phyloP scores from a whole-genome alignment of 1,139 yeast species.

The Candida tetrigidarum region DNA sequence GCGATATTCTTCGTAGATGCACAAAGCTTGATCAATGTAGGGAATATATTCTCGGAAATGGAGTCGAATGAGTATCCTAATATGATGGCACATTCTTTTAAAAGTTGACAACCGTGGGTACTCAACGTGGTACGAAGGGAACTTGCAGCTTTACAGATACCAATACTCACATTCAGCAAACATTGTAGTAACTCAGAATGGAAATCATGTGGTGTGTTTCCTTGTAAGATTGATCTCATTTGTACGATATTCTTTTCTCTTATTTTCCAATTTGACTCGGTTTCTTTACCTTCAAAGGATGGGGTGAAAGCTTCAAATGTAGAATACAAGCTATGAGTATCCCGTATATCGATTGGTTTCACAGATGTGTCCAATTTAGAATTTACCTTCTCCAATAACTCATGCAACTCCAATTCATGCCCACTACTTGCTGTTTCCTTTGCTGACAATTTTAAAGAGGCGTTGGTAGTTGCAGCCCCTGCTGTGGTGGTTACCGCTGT shows the following conservation, averaged over 20 bases:
- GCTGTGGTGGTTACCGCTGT: too few relatives aligned
- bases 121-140: slow-evolving; percentile 88
- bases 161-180: slow-evolving; percentile 55
- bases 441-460: too few relatives aligned
- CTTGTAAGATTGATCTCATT: slow-evolving; percentile 64
- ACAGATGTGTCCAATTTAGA: slow-evolving; percentile 32
- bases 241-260: slow-evolving; percentile 68
- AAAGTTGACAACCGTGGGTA: slow-evolving; percentile 71
- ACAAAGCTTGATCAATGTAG: slow-evolving; percentile 62
- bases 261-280: slow-evolving; percentile 83
- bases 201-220: slow-evolving; percentile 46
- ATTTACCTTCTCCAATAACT: slow-evolving; percentile 24
- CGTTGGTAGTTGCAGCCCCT: too few relatives aligned
- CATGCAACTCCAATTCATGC: slow-evolving; percentile 17
- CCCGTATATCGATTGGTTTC: slow-evolving; percentile 21
- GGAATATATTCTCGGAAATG: slow-evolving; percentile 63
- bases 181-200: slow-evolving; percentile 47
- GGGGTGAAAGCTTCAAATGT: slow-evolving; percentile 25
- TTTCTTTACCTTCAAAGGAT: slow-evolving; percentile 76
- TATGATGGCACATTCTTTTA: slow-evolving; percentile 70
- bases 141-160: slow-evolving; percentile 65
- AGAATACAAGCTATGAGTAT: slow-evolving; percentile 22
- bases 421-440: not conserved
- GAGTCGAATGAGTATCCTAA: slow-evolving; percentile 57
- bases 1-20: slow-evolving; percentile 82